A percentile compares a stretch with the other conserved stretches of the same genome.
Conservation (phyloP, 1,284 basidiomycete genomes). For the Cryptococcus sp. region DNA sequence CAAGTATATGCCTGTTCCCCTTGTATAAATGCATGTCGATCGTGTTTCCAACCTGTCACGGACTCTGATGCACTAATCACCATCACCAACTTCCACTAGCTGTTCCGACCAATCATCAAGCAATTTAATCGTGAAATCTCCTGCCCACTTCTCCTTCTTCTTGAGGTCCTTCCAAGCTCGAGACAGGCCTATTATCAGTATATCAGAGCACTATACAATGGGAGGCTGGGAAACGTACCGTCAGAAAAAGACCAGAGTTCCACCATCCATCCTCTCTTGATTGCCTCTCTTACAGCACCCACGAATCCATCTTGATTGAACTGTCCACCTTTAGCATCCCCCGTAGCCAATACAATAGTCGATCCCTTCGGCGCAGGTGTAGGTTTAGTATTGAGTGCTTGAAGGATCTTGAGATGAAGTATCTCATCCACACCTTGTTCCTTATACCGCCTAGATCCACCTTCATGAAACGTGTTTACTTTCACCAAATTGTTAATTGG, state of each 20-base stretch:
- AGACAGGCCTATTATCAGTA: constrained; percentile 21
- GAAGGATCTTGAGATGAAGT: constrained; percentile 77
- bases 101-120: constrained; percentile 43
- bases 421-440: constrained; percentile 86
- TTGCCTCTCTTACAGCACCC: constrained; percentile 71
- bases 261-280: constrained; percentile 79
- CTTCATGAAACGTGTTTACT: constrained; percentile 5
- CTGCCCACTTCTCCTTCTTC: constrained; percentile 28
- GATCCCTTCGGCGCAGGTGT: background rate
- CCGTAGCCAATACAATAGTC: constrained; percentile 81
- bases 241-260: constrained; percentile 56
- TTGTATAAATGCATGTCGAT: too few species aligned
- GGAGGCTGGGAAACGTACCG: constrained; percentile 11
- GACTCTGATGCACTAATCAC: too few species aligned
- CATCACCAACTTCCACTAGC: constrained; percentile 24
- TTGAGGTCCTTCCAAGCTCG: constrained; percentile 28
- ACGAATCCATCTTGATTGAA: constrained; percentile 84
- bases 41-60: too few species aligned
- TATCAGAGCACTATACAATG: background rate
- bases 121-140: constrained; percentile 31
- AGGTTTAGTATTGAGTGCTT: constrained; percentile 55
- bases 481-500: constrained; percentile 4
- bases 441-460: constrained; percentile 53
- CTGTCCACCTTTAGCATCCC: constrained; percentile 80
- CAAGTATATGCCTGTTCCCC: too few species aligned